A percentile compares a stretch with the other conserved stretches of the same genome.
phyloP scores from a whole-genome alignment of 495 filamentous ascomycete species.

The Aspergillus hancockii region DNA sequence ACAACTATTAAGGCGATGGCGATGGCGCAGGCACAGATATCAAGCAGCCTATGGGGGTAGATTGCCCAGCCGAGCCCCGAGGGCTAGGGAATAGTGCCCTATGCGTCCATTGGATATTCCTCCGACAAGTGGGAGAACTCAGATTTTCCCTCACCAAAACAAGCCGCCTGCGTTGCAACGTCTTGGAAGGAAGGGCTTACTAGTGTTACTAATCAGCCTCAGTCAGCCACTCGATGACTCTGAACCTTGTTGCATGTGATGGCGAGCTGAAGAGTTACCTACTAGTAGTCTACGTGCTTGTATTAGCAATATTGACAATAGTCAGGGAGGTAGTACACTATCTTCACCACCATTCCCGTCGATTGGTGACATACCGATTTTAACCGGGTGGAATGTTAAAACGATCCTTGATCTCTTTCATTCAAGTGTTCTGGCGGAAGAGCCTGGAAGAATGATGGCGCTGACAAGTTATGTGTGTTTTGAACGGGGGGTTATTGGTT shows the following conservation, averaged over 20 bases:
- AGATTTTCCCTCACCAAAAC: neutral
- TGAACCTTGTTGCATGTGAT: constrained; percentile 1
- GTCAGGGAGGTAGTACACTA: too few species aligned
- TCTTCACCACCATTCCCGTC: too few species aligned
- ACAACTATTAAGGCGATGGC: neutral
- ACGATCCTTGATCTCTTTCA: too few species aligned
- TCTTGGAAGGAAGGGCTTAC: neutral
- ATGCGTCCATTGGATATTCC: neutral
- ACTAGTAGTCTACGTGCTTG: too few species aligned
- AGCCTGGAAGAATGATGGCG: neutral
- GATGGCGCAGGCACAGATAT: constrained; percentile 2
- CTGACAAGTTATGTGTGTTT: neutral
- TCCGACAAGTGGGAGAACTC: neutral
- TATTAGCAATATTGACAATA: too few species aligned
- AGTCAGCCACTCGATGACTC: neutral
- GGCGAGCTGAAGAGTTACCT: too few species aligned
- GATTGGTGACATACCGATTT: too few species aligned
- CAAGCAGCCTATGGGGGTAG: neutral
- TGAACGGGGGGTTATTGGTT: neutral
- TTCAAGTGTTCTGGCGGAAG: too few species aligned
- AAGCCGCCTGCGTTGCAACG: neutral
- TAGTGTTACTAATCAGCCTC: constrained; percentile 1
- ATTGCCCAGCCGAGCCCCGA: neutral
- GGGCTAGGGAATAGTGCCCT: neutral
- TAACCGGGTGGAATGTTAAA: too few species aligned